These are phyloP conservation scores for Cystofilobasidium macerans DNA, from an alignment of 768 basidiomycete species.

Conservation along the genomic window DNA sequence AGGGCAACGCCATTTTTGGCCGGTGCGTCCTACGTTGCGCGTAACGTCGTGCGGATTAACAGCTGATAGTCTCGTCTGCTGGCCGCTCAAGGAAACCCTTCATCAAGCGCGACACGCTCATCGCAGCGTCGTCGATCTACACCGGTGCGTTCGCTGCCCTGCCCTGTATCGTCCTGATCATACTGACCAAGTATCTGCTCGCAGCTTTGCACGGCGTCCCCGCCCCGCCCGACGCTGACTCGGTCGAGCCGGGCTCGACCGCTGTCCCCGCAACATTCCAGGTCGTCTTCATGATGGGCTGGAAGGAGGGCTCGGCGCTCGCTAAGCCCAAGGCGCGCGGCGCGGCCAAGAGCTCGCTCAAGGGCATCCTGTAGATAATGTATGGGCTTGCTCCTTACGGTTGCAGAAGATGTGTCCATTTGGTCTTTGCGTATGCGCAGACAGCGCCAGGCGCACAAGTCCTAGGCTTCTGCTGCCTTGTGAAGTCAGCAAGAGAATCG, in stretches of 20 bases:
- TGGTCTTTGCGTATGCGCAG: neutral
- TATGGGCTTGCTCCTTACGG: too few species aligned
- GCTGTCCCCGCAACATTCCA: constrained; percentile 86
- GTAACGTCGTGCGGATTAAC: neutral
- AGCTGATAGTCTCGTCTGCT: neutral
- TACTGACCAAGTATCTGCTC: neutral
- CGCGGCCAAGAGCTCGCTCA: neutral
- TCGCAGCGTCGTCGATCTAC: constrained; percentile 88
- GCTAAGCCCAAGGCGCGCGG: neutral
- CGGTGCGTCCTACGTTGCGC: constrained; percentile 43
- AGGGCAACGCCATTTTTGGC: constrained; percentile 80
- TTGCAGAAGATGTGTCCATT: too few species aligned
- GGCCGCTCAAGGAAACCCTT: constrained; percentile 47
- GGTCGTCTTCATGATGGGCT: constrained; percentile 75
- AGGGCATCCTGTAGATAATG: neutral
- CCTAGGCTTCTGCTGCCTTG: too few species aligned
- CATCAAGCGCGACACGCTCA: constrained; percentile 71
- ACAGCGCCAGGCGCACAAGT: too few species aligned
- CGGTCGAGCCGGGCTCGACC: neutral
- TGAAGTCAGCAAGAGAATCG: too few species aligned
- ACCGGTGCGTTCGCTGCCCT: constrained; percentile 46
- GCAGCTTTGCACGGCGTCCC: constrained; percentile 18
- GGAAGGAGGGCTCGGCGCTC: neutral
- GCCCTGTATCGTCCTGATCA: neutral
- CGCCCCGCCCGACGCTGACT: neutral